These are phyloP conservation scores for Epichloe sibirici DNA, from an alignment of 2,329 filamentous ascomycete species.

Conservation along the genomic window DNA sequence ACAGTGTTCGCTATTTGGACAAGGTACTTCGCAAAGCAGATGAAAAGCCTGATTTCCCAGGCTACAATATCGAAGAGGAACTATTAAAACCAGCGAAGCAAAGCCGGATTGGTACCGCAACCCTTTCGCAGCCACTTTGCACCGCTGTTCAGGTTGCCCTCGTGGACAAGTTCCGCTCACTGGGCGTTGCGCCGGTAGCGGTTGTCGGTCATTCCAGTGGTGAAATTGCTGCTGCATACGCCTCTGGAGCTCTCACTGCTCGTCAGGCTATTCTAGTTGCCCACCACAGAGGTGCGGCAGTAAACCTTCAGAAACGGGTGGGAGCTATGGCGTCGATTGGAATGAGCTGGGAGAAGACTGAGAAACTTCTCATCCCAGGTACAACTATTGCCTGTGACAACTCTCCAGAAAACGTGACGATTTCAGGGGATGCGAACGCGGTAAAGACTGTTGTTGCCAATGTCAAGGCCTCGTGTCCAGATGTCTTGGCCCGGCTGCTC, in stretches of 20 bases:
- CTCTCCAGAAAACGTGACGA: conserved; percentile 17
- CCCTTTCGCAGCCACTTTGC: conserved; percentile 31
- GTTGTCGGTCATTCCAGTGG: conserved; percentile 28
- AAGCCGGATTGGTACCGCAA: no score
- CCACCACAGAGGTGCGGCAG: conserved; percentile 21
- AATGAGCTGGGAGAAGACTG: conserved; percentile 16
- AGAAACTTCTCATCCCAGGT: conserved; percentile 10
- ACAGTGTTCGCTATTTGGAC: conserved; percentile 8
- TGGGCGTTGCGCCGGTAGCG: conserved; percentile 16
- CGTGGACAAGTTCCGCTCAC: conserved; percentile 22
- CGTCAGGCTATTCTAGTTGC: conserved; percentile 21
- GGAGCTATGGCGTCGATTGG: conserved; percentile 24
- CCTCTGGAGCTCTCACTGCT: background rate
- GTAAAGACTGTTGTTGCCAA: conserved; percentile 4
- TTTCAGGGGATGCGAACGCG: conserved; percentile 13
- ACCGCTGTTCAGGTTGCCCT: conserved; percentile 41
- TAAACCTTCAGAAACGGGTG: conserved; percentile 1
- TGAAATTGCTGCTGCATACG: conserved; percentile 28
- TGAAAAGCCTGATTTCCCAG: background rate
- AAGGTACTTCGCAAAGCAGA: background rate
- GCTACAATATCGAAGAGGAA: background rate
- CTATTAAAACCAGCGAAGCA: no score
- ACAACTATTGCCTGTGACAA: conserved; percentile 18
- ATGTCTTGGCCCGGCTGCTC: conserved; percentile 11
- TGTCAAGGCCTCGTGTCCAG: conserved; percentile 13